Evolutionary conservation across 768 basidiomycete species (phyloP), one percentile per base, ranked within the genome.

Genomic region (Boletus sp.): DNA sequence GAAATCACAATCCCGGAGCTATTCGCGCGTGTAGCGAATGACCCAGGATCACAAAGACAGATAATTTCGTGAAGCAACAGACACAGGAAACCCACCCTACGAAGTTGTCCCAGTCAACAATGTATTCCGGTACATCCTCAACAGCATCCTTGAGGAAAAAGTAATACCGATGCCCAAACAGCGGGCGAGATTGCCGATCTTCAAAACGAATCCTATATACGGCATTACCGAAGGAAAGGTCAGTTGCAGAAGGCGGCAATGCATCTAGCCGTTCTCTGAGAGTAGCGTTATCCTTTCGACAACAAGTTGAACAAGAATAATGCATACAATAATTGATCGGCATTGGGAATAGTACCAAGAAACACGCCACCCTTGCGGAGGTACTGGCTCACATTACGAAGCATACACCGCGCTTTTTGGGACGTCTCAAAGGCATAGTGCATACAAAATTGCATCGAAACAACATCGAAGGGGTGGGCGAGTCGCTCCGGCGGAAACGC

Each of bases 381-480:
- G 79, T 88, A 87, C 46, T 80, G 75, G 55, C 85, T 83, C 32
- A 94, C 95, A 69, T 99, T 99, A 37, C 85, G 81, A 33, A 99
- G 83, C 97, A 99, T 97, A 70, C 85, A 88, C 33, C 92, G 82
- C 28, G 86, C 90, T 69, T 97, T 97, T 56, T 82, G 77, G 32
- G 85, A 82, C n/a, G 82, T 89, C 72, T 98, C 94, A 70, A 99
- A 98, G 8, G 97, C 97, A 68, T 99, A 98, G 71, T 99, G 97
- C 92, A 99, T 98, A 73, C 97, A 98, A 71, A 99, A 99, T 70
- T 99, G 97, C 93, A 98, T 92, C 3, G 93, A 92, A 6, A 98
- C 94, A 55, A 94, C 92, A 67, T 98, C 97, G 67, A 97, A 97
- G 6, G 87, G 87, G 32, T 80, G 78, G 0, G 75, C 76, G 28